Evolutionary conservation across 306 rosid species (phyloP).

Genomic region (Trifolium fragiferum): DNA sequence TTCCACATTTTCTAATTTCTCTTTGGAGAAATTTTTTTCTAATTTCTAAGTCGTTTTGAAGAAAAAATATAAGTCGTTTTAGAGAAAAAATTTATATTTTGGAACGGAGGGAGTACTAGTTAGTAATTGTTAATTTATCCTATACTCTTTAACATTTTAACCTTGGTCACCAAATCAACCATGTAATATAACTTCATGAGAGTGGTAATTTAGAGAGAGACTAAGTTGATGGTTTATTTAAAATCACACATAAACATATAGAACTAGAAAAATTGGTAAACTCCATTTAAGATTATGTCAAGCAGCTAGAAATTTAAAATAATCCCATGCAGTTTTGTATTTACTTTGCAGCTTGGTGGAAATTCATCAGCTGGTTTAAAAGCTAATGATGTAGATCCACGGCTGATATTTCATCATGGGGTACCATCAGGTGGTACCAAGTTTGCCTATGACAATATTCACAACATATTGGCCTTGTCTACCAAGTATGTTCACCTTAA

Average conservation of each 20-base stretch:
- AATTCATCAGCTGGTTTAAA: constrained; percentile 51
- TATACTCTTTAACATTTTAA: no score
- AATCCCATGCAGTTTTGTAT: not conserved
- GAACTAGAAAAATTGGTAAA: not conserved
- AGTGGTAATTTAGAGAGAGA: no score
- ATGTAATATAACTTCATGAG: no score
- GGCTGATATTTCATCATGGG: constrained; percentile 70
- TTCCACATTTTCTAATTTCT: no score
- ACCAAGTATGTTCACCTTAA: constrained; percentile 58
- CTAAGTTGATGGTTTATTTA: no score
- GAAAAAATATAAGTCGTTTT: no score
- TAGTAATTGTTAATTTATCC: no score
- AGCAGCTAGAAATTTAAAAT: constrained; percentile 2
- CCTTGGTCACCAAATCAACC: no score
- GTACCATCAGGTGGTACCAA: constrained; percentile 61
- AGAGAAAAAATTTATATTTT: no score
- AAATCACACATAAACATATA: not conserved
- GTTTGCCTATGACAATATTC: constrained; percentile 70
- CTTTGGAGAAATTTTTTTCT: no score
- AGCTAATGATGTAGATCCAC: constrained; percentile 61
- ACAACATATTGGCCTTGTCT: constrained; percentile 76
- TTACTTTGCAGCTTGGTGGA: constrained; percentile 57
- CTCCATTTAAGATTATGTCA: not conserved
- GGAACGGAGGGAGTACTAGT: no score
- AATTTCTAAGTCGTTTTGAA: no score